Evolutionary conservation across 108 stramenopile genomes (phyloP).

Genomic region (Cyclotella distinguenda): DNA sequence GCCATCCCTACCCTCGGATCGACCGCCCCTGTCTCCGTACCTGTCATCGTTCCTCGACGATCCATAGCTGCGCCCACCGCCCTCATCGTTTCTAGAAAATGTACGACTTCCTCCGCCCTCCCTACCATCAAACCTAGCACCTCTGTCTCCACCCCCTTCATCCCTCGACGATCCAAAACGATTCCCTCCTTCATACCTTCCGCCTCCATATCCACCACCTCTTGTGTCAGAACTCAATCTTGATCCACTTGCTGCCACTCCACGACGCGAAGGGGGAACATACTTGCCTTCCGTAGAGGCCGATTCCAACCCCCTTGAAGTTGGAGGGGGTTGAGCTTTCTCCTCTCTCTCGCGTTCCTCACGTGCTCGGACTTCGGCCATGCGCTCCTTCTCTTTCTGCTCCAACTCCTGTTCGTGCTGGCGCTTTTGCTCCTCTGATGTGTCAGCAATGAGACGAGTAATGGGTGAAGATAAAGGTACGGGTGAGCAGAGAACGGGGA

Average conservation of each 20-base stretch:
- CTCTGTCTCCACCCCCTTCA: constrained; percentile 5
- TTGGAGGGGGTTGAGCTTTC: constrained; percentile 26
- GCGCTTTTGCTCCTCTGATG: constrained; percentile 44
- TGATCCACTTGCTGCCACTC: constrained; percentile 36
- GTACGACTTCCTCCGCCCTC: no score
- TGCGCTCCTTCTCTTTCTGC: constrained; percentile 61
- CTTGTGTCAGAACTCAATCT: constrained; percentile 11
- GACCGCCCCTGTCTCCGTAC: no score
- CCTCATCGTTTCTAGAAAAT: no score
- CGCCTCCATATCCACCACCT: constrained; percentile 46
- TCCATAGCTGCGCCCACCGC: no score
- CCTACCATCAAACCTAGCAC: no score
- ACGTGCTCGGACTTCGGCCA: constrained; percentile 59
- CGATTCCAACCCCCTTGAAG: constrained; percentile 37
- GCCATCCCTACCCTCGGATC: no score
- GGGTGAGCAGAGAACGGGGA: no score
- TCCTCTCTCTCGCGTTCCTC: constrained; percentile 41
- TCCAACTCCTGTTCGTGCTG: constrained; percentile 49
- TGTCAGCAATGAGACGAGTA: not conserved
- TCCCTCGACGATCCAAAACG: no score
- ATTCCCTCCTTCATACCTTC: constrained; percentile 38
- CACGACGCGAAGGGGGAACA: constrained; percentile 71
- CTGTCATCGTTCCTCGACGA: no score
- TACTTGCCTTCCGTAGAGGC: constrained; percentile 51
- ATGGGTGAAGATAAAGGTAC: not conserved